These are phyloP conservation scores for Phoma sp. DNA, from an alignment of 2,329 filamentous ascomycete species.

Conservation along the genomic window DNA sequence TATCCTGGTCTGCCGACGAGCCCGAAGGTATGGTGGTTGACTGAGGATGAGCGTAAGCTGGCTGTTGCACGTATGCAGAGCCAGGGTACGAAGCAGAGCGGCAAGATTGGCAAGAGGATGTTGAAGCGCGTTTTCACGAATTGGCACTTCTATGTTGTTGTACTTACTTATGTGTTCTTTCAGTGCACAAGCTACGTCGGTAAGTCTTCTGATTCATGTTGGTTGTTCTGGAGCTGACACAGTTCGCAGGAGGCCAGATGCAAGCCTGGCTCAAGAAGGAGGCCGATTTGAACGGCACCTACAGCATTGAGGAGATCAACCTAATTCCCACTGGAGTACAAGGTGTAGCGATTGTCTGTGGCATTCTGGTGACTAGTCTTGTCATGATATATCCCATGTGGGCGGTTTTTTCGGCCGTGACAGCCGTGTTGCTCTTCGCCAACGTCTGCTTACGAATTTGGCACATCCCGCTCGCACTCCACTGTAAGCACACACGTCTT, in stretches of 20 bases:
- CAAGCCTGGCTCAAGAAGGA: conserved; percentile 59
- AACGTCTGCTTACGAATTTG: conserved; percentile 56
- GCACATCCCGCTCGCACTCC: conserved; percentile 54
- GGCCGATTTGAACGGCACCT: conserved; percentile 39
- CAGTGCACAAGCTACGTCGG: conserved; percentile 49
- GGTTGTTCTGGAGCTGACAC: not conserved
- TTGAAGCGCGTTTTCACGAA: conserved; percentile 53
- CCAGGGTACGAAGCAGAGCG: conserved; percentile 41
- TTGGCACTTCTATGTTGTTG: conserved; percentile 59
- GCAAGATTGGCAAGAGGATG: conserved; percentile 51
- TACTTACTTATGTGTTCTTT: conserved; percentile 53
- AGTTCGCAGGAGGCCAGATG: conserved; percentile 50
- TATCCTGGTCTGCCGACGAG: conserved; percentile 59
- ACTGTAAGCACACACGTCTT: conserved; percentile 26
- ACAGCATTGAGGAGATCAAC: conserved; percentile 57
- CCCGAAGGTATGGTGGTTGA: conserved; percentile 58
- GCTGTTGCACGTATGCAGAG: conserved; percentile 32
- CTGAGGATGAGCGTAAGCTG: conserved; percentile 32
- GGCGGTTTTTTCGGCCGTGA: conserved; percentile 53
- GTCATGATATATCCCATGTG: conserved; percentile 58
- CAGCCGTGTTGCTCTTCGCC: conserved; percentile 50
- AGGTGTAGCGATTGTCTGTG: conserved; percentile 55
- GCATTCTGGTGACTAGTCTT: conserved; percentile 57
- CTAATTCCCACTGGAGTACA: conserved; percentile 57
- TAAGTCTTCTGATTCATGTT: not conserved